These are phyloP conservation scores for Ogataea saltuana DNA, from an alignment of 805 yeast genomes.

Conservation along the genomic window DNA sequence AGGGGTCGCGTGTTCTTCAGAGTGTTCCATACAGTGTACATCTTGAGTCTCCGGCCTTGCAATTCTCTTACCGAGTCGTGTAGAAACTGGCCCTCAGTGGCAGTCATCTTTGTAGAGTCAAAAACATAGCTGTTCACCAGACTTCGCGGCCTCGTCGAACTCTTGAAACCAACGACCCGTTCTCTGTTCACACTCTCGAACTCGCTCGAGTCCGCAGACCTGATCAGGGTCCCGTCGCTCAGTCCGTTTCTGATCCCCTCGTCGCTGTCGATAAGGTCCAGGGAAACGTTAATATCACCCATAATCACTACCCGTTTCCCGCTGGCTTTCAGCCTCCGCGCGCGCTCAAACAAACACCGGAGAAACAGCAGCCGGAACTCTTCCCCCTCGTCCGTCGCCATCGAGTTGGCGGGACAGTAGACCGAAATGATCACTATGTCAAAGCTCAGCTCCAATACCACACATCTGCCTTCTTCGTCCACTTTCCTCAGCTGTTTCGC, in stretches of 20 bases:
- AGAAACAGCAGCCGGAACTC: slow-evolving; percentile 58
- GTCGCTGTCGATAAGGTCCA: slow-evolving; percentile 82
- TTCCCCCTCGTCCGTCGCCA: slow-evolving; percentile 66
- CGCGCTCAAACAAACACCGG: slow-evolving; percentile 58
- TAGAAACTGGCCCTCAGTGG: slow-evolving; percentile 38
- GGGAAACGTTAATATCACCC: slow-evolving; percentile 87
- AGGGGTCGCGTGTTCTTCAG: slow-evolving; percentile 71
- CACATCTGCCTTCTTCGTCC: slow-evolving; percentile 84
- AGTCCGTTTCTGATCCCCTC: slow-evolving; percentile 54
- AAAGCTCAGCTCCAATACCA: slow-evolving; percentile 69
- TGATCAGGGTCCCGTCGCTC: slow-evolving; percentile 38
- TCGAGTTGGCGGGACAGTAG: slow-evolving; percentile 93
- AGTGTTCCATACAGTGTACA: slow-evolving; percentile 95
- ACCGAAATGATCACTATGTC: slow-evolving; percentile 62
- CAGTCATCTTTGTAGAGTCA: slow-evolving; percentile 17
- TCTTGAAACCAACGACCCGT: slow-evolving; percentile 38
- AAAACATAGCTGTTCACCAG: slow-evolving; percentile 46
- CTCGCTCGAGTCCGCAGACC: slow-evolving; percentile 22
- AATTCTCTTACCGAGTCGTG: slow-evolving; percentile 58
- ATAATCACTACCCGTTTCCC: slow-evolving; percentile 75
- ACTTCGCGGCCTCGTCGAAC: slow-evolving; percentile 42
- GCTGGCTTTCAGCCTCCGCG: slow-evolving; percentile 48
- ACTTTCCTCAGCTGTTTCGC: slow-evolving; percentile 39
- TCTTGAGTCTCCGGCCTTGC: slow-evolving; percentile 57
- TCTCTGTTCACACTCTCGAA: slow-evolving; percentile 40